A percentile compares a stretch with the other conserved stretches of the same genome.
phyloP scores from a whole-genome alignment of 1,284 basidiomycete genomes.

The Ceratobasidium sp. region DNA sequence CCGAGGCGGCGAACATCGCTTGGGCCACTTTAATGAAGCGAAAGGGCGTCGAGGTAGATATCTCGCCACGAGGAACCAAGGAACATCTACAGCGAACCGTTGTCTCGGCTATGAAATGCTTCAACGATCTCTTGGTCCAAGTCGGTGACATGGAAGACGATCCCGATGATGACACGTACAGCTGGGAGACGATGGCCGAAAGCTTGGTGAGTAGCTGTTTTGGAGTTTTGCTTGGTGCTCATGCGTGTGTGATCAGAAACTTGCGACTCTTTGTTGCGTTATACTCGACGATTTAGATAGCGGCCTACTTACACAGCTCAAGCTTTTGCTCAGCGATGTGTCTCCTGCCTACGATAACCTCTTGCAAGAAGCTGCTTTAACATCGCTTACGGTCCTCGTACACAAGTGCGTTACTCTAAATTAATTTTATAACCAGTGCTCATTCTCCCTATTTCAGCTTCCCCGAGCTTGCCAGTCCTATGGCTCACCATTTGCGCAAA shows the following conservation, averaged over 20 bases:
- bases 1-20: slow-evolving; percentile 79
- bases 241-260: slow-evolving; percentile 66
- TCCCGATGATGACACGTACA: slow-evolving; percentile 80
- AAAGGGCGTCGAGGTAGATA: slow-evolving; percentile 7
- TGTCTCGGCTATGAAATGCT: slow-evolving; percentile 71
- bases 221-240: neutral
- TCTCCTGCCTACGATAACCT: slow-evolving; percentile 81
- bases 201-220: slow-evolving; percentile 63
- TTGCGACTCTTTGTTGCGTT: slow-evolving; percentile 84
- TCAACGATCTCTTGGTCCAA: slow-evolving; percentile 73
- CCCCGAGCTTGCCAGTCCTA: slow-evolving; percentile 75
- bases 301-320: slow-evolving; percentile 73
- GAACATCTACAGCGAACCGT: slow-evolving; percentile 59
- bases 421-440: neutral
- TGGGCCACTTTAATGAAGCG: slow-evolving; percentile 70
- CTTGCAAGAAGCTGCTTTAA: slow-evolving; percentile 85
- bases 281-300: slow-evolving; percentile 74
- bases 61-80: slow-evolving; percentile 45
- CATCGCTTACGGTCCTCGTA: slow-evolving; percentile 79
- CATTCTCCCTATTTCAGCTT: slow-evolving; percentile 60
- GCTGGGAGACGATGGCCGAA: slow-evolving; percentile 87
- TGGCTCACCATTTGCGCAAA: slow-evolving; percentile 83
- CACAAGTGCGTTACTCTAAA: slow-evolving; percentile 65
- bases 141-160: slow-evolving; percentile 81
- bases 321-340: slow-evolving; percentile 79